Base-by-base conservation (phyloP, 78 protist genomes). In the Dictyostelium firmibasis region DNA sequence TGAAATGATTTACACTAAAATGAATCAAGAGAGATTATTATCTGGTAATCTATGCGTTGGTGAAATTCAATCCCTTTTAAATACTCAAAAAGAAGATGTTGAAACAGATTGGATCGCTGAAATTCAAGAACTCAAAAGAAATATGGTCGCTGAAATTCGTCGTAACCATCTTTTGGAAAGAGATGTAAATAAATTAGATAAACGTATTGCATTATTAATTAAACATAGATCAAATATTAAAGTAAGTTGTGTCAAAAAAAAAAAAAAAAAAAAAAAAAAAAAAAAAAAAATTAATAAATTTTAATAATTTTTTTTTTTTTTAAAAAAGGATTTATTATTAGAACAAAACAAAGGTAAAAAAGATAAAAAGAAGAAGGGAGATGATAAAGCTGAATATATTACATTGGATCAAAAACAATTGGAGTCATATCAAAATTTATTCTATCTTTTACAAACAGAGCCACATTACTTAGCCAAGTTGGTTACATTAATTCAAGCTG, bases 361-460 rank as follows among this genome's bases (percentile, higher is more conserved):
- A 44, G 47, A 41, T 35, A 91, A 79, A 62, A 84, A 91, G 35
- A 91, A 84, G 41, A 81, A 81, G 33, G 47, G 44, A 9, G 85
- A 76, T 53, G 91, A 69, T 38, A 41, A 69, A 33, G 64, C 29
- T 18, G 96, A 83, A 41, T 9, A 16, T 23, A 53, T 50, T 72
- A 11, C 89, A 96, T 47, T 72, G 35, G 85, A 70, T 96, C 43
- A n/a, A 31, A 84, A 96, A 50, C 86, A 82, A 97, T 38, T 83
- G 20, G 88, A 88, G 43, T 88, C 86, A n/a, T 97, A 97, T 67
- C 88, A 84, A 62, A 72, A 97, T 29, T 43, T 97, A 16, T 97
- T 97, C 62, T 96, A 97, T 82, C 53, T 97, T 35, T 67, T 97
- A n/a, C 98, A 97, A 79, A 94, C 98, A 10, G 97, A 97, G 50